Base-by-base conservation (phyloP, 768 basidiomycete genomes). In the Harrya chromipes region DNA sequence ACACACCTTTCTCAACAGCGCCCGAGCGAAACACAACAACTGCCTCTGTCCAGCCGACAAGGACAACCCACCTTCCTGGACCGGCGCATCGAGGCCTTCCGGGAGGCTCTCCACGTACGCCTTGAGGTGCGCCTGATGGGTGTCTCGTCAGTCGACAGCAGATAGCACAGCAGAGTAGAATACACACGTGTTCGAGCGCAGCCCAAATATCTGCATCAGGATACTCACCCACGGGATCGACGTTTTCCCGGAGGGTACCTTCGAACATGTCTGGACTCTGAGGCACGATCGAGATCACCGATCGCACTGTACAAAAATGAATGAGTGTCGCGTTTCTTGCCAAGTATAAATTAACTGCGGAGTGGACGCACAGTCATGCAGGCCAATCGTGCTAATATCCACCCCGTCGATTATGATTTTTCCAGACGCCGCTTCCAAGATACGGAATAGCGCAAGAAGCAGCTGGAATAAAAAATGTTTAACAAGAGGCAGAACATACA, bases 11-110 rank as follows among this genome's bases (percentile, higher is more conserved):
- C 87, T 76, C 49, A 95, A 68, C 35, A 94, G 65, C 1, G 93
- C 93, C 44, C 93, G 71, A 1, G 94, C 88, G 61, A 97, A 93
- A 65, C 92, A 97, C 11, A 97, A 64, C 5, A 97, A 69, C 62
- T 97, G 94, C 34, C 87, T 70, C 65, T 97, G 94, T 6, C 94
- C 94, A 23, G 87, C 72, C 9, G 86, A 89, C 42, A 97, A 72
- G 8, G 92, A 92, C 20, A 81, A 79, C 0, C 91, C 92, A 9
- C 84, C 88, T 69, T 93, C 90, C 49, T 80, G 71, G 17, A 93
- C 83, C 3, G 75, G 71, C 1, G 88, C 81, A 63, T 93, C 90
- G 7, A 92, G 73, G 17, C 81, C 80, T 49, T 80, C 83, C 0
- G 85, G 72, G 3, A 89, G 69, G 16, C 66, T 74, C 52, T 88